Percentiles rank a stretch among this genome's conserved stretches.
phyloP scores from a whole-genome alignment of 768 basidiomycete species.

The Roridomyces roridus region DNA sequence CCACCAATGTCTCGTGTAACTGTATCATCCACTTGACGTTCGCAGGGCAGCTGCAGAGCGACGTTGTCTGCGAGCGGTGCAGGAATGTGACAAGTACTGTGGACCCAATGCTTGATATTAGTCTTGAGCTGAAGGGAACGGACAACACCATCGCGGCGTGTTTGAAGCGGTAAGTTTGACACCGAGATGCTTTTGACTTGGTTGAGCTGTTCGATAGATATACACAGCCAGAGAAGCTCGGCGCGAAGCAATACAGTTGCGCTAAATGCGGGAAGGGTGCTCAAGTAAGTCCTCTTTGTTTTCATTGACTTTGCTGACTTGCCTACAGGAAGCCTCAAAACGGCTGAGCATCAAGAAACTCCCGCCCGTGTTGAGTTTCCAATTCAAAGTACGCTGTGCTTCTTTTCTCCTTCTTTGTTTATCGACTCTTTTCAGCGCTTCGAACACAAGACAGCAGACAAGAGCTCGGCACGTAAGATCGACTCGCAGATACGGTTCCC shows the following conservation, averaged over 20 bases:
- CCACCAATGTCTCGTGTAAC: conserved; percentile 80
- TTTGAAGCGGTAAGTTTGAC: conserved; percentile 78
- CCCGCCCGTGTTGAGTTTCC: conserved; percentile 90
- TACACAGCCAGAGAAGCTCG: conserved; percentile 86
- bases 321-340: conserved; percentile 75
- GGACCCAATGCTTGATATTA: conserved; percentile 92
- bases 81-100: conserved; percentile 76
- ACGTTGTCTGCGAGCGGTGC: conserved; percentile 89
- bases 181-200: too few relatives aligned
- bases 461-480: conserved; percentile 81
- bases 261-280: conserved; percentile 77
- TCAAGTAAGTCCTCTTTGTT: conserved; percentile 48
- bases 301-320: neutral
- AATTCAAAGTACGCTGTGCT: too few relatives aligned
- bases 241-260: conserved; percentile 84
- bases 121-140: conserved; percentile 76
- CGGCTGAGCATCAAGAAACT: conserved; percentile 84
- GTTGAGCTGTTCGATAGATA: too few relatives aligned
- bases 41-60: conserved; percentile 84
- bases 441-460: conserved; percentile 81
- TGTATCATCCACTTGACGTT: conserved; percentile 94
- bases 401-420: too few relatives aligned
- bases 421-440: too few relatives aligned
- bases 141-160: conserved; percentile 78
- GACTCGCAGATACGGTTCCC: conserved; percentile 86